Base-by-base conservation (phyloP, 176 grass and related monocot species). In the Oryza rufipogon region DNA sequence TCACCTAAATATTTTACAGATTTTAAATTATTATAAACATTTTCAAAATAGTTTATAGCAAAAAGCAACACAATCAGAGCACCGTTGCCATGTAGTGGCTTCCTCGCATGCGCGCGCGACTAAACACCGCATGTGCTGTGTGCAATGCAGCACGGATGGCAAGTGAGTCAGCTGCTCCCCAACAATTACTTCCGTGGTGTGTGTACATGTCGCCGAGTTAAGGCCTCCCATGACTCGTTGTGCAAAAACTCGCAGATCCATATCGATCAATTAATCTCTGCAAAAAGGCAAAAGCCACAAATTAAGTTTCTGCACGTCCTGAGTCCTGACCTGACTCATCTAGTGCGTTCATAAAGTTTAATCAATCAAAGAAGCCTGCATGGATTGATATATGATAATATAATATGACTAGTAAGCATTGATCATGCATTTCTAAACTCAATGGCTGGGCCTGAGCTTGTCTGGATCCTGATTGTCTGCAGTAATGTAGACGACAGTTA, bases 121-220 rank as follows among this genome's bases (percentile, higher is more conserved):
- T 7, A 13, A 76, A 76, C 73, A 76, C 26, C 12, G 20, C 36
- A 68, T 68, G 77, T 80, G 77, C 77, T 60, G 19, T 60, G 19
- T 60, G 56, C 56, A 9, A 17, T 60, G 56, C 56, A 60, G 7
- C 36, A 67, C 9, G 19, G 51, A 17, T 17, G 32, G 64, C 7
- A 5, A 41, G 30, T 32, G 38, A 20, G n/a, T 11, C 4, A 26
- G 28, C 28, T 67, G 33, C 17, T 33, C 64, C 64, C 23, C 39
- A 36, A 34, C 45, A 38, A 34, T 71, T 10, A 2, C 66, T 19
- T 71, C 44, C 23, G 32, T 69, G 13, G 65, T 60, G 58, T 63
- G 58, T 23, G n/a, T 63, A 11, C 58, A 9, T 63, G n/a, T 8
- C 54, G 4, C 10, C 26, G 20, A 54, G 38, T 69, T 23, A 52